phyloP scores from a whole-genome alignment of 176 grass and related monocot genomes.

The Neostapfia colusana region DNA sequence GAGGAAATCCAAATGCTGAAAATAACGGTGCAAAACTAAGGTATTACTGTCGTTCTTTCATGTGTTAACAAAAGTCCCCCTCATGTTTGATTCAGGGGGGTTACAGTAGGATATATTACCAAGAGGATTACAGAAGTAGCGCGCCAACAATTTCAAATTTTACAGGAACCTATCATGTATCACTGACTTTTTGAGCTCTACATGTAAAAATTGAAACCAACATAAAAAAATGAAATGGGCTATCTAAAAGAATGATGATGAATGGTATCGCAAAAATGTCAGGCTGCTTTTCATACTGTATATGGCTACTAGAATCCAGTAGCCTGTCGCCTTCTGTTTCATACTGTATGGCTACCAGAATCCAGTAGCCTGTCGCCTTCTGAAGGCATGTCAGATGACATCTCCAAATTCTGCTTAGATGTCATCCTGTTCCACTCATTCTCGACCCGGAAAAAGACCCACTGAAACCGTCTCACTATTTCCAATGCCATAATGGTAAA shows the following conservation, averaged over 20 bases:
- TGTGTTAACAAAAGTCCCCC: slow-evolving; percentile 25
- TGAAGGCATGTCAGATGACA: slow-evolving; percentile 57
- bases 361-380: slow-evolving; percentile 76
- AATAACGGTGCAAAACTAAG: neutral
- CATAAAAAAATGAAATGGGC: slow-evolving; percentile 30
- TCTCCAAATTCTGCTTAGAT: slow-evolving; percentile 66
- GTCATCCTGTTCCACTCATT: slow-evolving; percentile 99
- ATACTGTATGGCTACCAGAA: slow-evolving; percentile 60
- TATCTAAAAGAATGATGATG: slow-evolving; percentile 47
- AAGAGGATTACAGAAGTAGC: slow-evolving; percentile 8
- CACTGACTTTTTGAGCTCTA: slow-evolving; percentile 46
- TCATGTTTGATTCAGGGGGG: slow-evolving; percentile 25
- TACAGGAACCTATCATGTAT: slow-evolving; percentile 44
- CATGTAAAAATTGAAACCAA: slow-evolving; percentile 31
- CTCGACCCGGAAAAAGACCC: slow-evolving; percentile 96
- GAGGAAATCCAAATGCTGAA: neutral
- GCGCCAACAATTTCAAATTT: slow-evolving; percentile 28
- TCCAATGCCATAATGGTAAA: slow-evolving; percentile 83
- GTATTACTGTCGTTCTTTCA: slow-evolving; percentile 19
- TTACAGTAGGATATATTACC: slow-evolving; percentile 33
- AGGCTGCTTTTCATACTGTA: slow-evolving; percentile 34
- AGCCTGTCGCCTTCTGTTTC: slow-evolving; percentile 68
- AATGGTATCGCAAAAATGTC: slow-evolving; percentile 24
- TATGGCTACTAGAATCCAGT: slow-evolving; percentile 64
- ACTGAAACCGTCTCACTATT: slow-evolving; percentile 84